Conservation (phyloP, 2,329 filamentous ascomycete genomes). For the Phoma sp. region DNA sequence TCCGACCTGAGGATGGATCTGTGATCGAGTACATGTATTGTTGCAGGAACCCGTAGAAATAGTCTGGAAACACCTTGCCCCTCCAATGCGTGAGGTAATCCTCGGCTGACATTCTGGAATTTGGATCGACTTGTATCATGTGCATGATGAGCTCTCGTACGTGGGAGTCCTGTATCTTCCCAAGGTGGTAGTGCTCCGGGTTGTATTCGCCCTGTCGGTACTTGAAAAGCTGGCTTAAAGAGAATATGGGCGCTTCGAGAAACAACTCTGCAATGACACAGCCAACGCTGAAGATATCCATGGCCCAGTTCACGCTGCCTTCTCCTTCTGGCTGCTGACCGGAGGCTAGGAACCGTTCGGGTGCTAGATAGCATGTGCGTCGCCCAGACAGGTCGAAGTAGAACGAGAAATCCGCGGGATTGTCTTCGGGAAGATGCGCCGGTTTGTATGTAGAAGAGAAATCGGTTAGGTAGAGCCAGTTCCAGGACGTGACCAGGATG, state of each 20-base stretch:
- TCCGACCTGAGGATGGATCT: constrained; percentile 81
- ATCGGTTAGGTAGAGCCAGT: constrained; percentile 98
- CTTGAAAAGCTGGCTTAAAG: constrained; percentile 92
- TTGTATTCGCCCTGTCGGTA: constrained; percentile 94
- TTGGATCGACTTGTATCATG: constrained; percentile 95
- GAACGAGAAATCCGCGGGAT: constrained; percentile 96
- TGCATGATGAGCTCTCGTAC: constrained; percentile 88
- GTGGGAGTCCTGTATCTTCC: constrained; percentile 85
- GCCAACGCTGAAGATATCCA: constrained; percentile 97
- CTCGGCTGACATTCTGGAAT: constrained; percentile 89
- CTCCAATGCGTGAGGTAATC: constrained; percentile 94
- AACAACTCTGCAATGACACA: constrained; percentile 98
- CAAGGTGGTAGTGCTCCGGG: constrained; percentile 78
- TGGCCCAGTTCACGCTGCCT: constrained; percentile 81
- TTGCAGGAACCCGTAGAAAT: constrained; percentile 97
- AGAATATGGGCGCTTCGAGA: constrained; percentile 94
- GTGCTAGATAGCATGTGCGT: constrained; percentile 92
- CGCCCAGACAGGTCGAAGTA: constrained; percentile 94
- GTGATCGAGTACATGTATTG: constrained; percentile 98
- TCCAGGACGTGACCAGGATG: constrained; percentile 96
- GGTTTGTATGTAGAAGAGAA: constrained; percentile 97
- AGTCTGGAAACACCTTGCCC: constrained; percentile 88
- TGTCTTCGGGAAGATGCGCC: constrained; percentile 90
- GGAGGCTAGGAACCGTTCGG: constrained; percentile 83
- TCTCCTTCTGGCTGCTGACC: constrained; percentile 69